phyloP scores from a whole-genome alignment of 352 stramenopile genomes.

The Phytophthora palmivora region DNA sequence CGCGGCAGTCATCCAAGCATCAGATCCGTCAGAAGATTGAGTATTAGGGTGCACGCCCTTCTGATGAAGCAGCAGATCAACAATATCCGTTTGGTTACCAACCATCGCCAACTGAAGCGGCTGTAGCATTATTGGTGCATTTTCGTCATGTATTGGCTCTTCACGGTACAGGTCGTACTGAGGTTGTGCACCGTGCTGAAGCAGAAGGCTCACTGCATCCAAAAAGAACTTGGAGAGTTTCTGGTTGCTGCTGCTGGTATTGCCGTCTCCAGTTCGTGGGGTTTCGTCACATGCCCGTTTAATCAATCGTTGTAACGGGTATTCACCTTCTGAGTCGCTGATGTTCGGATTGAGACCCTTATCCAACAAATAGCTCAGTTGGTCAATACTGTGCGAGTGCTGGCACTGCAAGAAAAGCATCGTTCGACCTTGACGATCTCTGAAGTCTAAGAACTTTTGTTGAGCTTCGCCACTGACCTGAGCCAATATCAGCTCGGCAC shows the following conservation, averaged over 20 bases:
- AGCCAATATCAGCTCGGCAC: slow-evolving; percentile 72
- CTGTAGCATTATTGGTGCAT: slow-evolving; percentile 33
- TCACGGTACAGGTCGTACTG: slow-evolving; percentile 53
- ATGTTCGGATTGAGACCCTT: slow-evolving; percentile 82
- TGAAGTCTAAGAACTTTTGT: slow-evolving; percentile 73
- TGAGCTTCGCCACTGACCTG: slow-evolving; percentile 50
- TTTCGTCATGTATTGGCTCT: slow-evolving; percentile 22
- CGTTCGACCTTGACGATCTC: slow-evolving; percentile 73
- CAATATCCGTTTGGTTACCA: slow-evolving; percentile 48
- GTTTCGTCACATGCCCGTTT: slow-evolving; percentile 29
- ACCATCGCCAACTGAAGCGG: slow-evolving; percentile 71
- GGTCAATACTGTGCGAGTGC: slow-evolving; percentile 63
- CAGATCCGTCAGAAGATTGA: slow-evolving; percentile 46
- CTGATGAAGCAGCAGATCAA: slow-evolving; percentile 58
- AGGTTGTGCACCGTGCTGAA: slow-evolving; percentile 52
- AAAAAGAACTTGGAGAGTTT: slow-evolving; percentile 50
- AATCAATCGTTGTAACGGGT: slow-evolving; percentile 69
- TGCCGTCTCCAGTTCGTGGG: slow-evolving; percentile 32
- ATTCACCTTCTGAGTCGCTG: slow-evolving; percentile 62
- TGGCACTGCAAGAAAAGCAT: slow-evolving; percentile 85
- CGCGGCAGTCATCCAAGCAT: slow-evolving; percentile 69
- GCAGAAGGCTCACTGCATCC: slow-evolving; percentile 55
- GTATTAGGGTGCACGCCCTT: slow-evolving; percentile 46
- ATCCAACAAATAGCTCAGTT: slow-evolving; percentile 74
- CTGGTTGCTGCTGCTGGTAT: slow-evolving; percentile 14